Evolutionary conservation across 2,329 filamentous ascomycete genomes (phyloP).

Genomic region (Colletotrichum abscissum): DNA sequence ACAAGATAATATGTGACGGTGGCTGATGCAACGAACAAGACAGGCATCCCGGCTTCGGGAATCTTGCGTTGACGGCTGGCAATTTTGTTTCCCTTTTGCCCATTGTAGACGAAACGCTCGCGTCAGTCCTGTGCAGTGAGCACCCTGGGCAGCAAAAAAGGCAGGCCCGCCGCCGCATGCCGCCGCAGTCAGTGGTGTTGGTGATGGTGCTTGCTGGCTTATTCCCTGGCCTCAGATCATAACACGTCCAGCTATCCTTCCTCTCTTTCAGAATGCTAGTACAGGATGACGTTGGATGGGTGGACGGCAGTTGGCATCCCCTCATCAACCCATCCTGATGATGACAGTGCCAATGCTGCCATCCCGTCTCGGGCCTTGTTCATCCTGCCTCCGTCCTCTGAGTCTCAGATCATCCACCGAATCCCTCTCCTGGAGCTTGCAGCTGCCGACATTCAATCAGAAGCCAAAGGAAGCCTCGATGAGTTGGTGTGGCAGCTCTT

Average conservation of each 20-base stretch:
- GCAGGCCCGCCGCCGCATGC: not conserved
- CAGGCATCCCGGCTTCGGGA: slow-evolving; percentile 9
- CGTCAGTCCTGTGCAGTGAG: not conserved
- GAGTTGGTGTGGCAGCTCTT: not conserved
- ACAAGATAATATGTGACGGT: not conserved
- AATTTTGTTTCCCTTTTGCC: not conserved
- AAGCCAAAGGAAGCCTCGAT: not conserved
- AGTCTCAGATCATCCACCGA: not conserved
- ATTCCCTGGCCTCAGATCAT: slow-evolving; percentile 27
- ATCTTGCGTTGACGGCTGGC: not conserved
- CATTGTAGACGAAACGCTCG: slow-evolving; percentile 14
- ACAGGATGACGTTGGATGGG: slow-evolving; percentile 31
- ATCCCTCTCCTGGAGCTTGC: not conserved
- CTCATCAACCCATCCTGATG: slow-evolving; percentile 3
- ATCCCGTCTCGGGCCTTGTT: slow-evolving; percentile 1
- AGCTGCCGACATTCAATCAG: not conserved
- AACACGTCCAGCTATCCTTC: not conserved
- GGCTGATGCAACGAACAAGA: slow-evolving; percentile 24
- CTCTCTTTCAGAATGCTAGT: slow-evolving; percentile 2
- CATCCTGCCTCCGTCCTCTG: not conserved
- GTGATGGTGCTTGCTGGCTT: slow-evolving; percentile 11
- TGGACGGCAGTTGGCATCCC: slow-evolving; percentile 16
- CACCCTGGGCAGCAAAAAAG: not conserved
- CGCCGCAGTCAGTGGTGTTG: not conserved
- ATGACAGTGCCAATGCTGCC: not conserved